Conservation (phyloP, 2,329 filamentous ascomycete genomes). For the Exophiala viscosa region DNA sequence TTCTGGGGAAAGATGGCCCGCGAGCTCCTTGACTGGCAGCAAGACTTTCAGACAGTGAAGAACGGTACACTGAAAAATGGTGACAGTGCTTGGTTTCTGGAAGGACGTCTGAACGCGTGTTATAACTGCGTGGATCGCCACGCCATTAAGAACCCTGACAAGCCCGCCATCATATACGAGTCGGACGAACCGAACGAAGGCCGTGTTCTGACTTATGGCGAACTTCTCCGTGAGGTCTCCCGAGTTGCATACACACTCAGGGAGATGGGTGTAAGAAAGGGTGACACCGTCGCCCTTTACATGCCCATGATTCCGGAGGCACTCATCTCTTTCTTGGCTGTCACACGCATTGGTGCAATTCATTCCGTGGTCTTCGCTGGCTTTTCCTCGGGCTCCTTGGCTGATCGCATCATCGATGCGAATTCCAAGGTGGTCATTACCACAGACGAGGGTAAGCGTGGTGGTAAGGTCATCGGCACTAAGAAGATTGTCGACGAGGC, state of each 20-base stretch:
- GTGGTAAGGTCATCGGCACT: conserved; percentile 93
- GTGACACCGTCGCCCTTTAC: conserved; percentile 95
- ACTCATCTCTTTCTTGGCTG: conserved; percentile 83
- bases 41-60: conserved; percentile 86
- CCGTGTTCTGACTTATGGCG: conserved; percentile 84
- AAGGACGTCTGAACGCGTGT: conserved; percentile 88
- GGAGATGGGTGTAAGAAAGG: conserved; percentile 94
- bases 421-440: conserved; percentile 93
- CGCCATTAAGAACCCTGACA: conserved; percentile 89
- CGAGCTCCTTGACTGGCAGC: conserved; percentile 84
- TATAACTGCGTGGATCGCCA: conserved; percentile 98
- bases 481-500: conserved; percentile 98
- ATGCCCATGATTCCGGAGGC: conserved; percentile 99
- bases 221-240: conserved; percentile 89
- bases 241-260: conserved; percentile 82
- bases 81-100: conserved; percentile 90
- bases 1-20: conserved; percentile 88
- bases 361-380: conserved; percentile 98
- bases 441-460: conserved; percentile 94
- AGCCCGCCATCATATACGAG: conserved; percentile 97
- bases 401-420: conserved; percentile 90
- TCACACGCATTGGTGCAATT: conserved; percentile 85
- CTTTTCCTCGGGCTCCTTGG: conserved; percentile 92
- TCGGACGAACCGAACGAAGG: conserved; percentile 86
- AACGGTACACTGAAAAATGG: conserved; percentile 72